These are phyloP conservation scores for Cryomyces antarcticus DNA, from an alignment of 495 filamentous ascomycete species.

Conservation along the genomic window DNA sequence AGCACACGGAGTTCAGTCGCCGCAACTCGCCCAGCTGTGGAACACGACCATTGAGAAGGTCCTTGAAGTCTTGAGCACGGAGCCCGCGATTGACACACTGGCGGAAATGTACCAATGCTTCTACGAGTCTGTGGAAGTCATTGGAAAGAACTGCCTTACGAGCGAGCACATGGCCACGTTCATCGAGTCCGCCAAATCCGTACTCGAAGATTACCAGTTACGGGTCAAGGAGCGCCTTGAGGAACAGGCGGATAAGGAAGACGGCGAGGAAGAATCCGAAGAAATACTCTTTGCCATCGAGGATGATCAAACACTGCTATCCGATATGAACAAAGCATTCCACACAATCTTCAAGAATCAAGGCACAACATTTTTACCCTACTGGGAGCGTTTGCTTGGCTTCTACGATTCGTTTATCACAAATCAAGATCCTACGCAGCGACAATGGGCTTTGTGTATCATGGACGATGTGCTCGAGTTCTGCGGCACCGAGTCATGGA, in stretches of 20 bases:
- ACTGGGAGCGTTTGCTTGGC: slow-evolving; percentile 65
- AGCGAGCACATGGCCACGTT: slow-evolving; percentile 64
- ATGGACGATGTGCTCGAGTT: slow-evolving; percentile 98
- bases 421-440: slow-evolving; percentile 70
- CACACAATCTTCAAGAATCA: slow-evolving; percentile 98
- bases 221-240: slow-evolving; percentile 64
- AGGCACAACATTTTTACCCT: slow-evolving; percentile 57
- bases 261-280: slow-evolving; percentile 63
- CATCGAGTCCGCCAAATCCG: slow-evolving; percentile 61
- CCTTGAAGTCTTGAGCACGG: slow-evolving; percentile 81
- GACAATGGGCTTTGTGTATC: slow-evolving; percentile 97
- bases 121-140: slow-evolving; percentile 92
- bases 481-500: slow-evolving; percentile 66
- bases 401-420: slow-evolving; percentile 77
- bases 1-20: slow-evolving; percentile 56
- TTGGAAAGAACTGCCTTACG: slow-evolving; percentile 64
- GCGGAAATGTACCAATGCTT: slow-evolving; percentile 99
- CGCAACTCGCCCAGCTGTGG: slow-evolving; percentile 63
- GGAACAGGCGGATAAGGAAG: slow-evolving; percentile 44
- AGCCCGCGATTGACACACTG: slow-evolving; percentile 88
- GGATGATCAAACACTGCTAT: slow-evolving; percentile 89
- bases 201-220: slow-evolving; percentile 77
- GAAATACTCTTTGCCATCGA: slow-evolving; percentile 79
- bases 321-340: slow-evolving; percentile 99
- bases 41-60: slow-evolving; percentile 69